Evolutionary conservation across 2,329 filamentous ascomycete species (phyloP).

Genomic region (Neurospora crassa): DNA sequence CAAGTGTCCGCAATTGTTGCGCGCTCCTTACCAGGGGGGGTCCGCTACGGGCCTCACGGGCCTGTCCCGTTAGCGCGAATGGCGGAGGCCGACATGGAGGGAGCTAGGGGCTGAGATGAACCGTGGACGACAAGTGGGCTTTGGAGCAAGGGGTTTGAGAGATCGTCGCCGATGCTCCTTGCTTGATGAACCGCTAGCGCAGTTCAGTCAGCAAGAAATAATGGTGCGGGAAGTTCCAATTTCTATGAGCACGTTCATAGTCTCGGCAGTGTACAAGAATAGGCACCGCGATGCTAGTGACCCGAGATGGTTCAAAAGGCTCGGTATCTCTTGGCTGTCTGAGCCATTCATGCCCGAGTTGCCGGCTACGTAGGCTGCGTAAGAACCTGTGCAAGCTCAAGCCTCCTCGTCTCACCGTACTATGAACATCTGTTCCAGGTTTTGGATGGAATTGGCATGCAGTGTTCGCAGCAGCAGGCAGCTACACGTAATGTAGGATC

Average conservation of each 20-base stretch:
- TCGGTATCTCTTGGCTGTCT: background rate
- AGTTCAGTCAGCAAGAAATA: background rate
- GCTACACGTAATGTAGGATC: background rate
- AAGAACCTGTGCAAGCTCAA: background rate
- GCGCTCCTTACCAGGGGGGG: background rate
- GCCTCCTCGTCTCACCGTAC: background rate
- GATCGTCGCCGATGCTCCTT: background rate
- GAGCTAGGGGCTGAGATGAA: background rate
- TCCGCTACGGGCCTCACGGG: background rate
- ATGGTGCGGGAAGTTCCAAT: background rate
- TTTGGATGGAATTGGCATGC: background rate
- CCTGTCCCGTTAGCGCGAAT: background rate
- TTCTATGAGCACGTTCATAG: background rate
- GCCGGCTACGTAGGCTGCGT: background rate
- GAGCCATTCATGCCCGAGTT: background rate
- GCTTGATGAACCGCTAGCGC: background rate
- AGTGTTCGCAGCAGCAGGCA: background rate
- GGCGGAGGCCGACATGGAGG: background rate
- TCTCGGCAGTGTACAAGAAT: background rate
- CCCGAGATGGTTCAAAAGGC: background rate
- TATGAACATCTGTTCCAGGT: background rate
- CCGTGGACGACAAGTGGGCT: background rate
- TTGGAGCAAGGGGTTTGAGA: background rate
- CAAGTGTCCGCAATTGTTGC: background rate
- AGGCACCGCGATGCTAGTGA: background rate